Percentiles rank a stretch among this genome's conserved stretches.
Evolutionary conservation across 768 basidiomycete genomes (phyloP).

Genomic region (Termitomyces sp.): DNA sequence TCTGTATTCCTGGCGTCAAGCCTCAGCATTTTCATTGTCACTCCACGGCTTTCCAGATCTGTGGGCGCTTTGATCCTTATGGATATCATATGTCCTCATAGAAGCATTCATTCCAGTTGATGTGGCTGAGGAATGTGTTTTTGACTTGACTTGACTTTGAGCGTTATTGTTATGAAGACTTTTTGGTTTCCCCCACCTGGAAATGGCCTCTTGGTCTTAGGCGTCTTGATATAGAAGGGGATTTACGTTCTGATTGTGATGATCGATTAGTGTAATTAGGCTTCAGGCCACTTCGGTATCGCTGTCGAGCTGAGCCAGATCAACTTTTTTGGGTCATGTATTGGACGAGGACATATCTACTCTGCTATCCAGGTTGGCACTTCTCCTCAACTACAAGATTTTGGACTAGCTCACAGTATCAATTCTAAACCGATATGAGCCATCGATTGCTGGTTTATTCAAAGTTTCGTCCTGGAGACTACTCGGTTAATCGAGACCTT

Average conservation of each 20-base stretch:
- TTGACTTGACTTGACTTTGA: neutral
- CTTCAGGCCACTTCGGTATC: neutral
- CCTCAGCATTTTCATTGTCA: neutral
- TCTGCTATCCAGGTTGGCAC: neutral
- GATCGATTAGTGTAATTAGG: neutral
- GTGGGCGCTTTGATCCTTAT: neutral
- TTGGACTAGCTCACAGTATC: neutral
- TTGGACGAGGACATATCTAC: neutral
- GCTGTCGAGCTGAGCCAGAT: neutral
- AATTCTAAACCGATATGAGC: neutral
- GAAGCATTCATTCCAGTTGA: neutral
- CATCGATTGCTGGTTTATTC: neutral
- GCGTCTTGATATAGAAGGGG: neutral
- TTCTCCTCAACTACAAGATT: neutral
- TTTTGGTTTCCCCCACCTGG: neutral
- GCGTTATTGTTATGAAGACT: neutral
- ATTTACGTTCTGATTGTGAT: neutral
- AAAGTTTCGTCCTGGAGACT: neutral
- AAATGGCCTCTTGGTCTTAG: neutral
- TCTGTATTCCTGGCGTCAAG: no score
- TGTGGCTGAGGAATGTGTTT: no score
- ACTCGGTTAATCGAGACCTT: no score
- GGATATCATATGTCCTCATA: neutral
- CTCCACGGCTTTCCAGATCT: neutral
- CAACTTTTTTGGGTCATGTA: neutral